These are phyloP conservation scores for Penicillium brevicompactum DNA, from an alignment of 2,329 filamentous ascomycete genomes.

Conservation along the genomic window DNA sequence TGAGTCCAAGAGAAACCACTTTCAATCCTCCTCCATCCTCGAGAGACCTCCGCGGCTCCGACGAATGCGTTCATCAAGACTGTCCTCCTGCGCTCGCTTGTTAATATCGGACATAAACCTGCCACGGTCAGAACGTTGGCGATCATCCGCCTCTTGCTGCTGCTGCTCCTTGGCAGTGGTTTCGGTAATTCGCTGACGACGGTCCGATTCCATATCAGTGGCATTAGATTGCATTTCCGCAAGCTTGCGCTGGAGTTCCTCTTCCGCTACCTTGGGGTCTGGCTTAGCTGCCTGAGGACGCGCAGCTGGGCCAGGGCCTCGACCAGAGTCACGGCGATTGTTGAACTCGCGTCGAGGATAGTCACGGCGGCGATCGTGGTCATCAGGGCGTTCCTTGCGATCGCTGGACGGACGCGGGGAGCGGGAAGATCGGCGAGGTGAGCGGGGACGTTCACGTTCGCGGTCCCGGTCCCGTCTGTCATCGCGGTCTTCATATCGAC, in stretches of 20 bases:
- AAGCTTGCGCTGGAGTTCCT: constrained; percentile 53
- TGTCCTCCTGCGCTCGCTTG: constrained; percentile 37
- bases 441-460: constrained; percentile 22
- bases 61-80: constrained; percentile 37
- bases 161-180: constrained; percentile 67
- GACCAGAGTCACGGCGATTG: constrained; percentile 18
- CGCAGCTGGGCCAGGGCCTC: constrained; percentile 1
- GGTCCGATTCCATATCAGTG: constrained; percentile 68
- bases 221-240: constrained; percentile 75
- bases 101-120: constrained; percentile 38
- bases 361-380: constrained; percentile 22
- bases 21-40: constrained; percentile 32
- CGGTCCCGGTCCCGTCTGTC: constrained; percentile 25
- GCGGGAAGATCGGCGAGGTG: constrained; percentile 26
- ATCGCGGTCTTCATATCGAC: constrained; percentile 25
- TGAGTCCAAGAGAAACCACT: not conserved
- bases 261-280: constrained; percentile 29
- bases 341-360: constrained; percentile 24
- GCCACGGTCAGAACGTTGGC: constrained; percentile 37
- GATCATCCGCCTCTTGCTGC: constrained; percentile 67
- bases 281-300: constrained; percentile 18
- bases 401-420: constrained; percentile 22
- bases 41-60: constrained; percentile 37
- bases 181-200: constrained; percentile 67
- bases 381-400: constrained; percentile 9